phyloP scores from a whole-genome alignment of 805 yeast genomes.

The Ogataea paradorogensis region DNA sequence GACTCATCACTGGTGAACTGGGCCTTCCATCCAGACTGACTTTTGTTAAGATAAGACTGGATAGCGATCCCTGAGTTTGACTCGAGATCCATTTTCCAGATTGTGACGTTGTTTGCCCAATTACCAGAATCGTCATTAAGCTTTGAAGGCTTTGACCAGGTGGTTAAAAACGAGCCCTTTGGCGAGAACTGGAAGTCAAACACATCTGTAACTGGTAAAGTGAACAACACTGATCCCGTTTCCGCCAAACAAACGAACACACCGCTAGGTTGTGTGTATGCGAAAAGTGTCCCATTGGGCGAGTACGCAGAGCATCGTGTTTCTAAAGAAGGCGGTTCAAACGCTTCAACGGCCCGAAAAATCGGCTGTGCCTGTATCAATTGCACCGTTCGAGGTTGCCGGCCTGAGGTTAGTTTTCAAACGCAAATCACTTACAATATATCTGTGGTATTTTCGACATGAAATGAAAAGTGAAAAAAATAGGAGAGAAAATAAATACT shows the following conservation, averaged over 20 bases:
- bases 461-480: conserved; percentile 10
- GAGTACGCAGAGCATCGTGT: conserved; percentile 67
- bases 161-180: conserved; percentile 70
- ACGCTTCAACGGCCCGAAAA: conserved; percentile 31
- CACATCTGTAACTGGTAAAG: conserved; percentile 59
- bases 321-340: conserved; percentile 37
- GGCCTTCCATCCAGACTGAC: conserved; percentile 90
- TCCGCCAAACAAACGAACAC: conserved; percentile 60
- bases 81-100: conserved; percentile 55
- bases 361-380: conserved; percentile 47
- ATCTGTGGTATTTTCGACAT: conserved; percentile 30
- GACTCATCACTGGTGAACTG: conserved; percentile 83
- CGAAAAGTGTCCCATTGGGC: conserved; percentile 64
- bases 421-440: conserved; percentile 19
- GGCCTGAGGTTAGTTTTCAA: conserved; percentile 36
- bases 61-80: conserved; percentile 18
- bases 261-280: conserved; percentile 63
- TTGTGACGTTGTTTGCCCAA: conserved; percentile 74
- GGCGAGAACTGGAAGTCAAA: conserved; percentile 90
- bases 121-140: conserved; percentile 63
- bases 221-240: conserved; percentile 44
- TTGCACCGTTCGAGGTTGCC: conserved; percentile 56
- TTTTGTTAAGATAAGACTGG: conserved; percentile 67
- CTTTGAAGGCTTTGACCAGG: conserved; percentile 87
- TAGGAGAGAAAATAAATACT: not conserved